A percentile compares a stretch with the other conserved stretches of the same genome.
Evolutionary conservation across 495 filamentous ascomycete genomes (phyloP).

Genomic region (Pseudevernia furfuracea): DNA sequence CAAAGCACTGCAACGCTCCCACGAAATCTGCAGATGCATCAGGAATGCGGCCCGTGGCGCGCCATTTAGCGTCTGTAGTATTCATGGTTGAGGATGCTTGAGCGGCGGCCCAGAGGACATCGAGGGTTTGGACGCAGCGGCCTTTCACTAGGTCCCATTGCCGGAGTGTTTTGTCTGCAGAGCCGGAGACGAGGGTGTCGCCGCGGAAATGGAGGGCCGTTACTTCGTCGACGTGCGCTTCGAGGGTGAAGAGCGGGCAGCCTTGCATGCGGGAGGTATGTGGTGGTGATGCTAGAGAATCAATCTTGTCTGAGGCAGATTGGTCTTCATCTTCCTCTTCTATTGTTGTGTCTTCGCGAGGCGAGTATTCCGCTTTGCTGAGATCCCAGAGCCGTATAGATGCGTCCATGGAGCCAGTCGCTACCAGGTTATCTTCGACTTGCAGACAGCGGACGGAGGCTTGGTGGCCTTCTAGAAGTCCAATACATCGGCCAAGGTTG

Average conservation of each 20-base stretch:
- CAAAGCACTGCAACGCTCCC: constrained; percentile 90
- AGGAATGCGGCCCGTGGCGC: constrained; percentile 47
- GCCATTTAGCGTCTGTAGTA: constrained; percentile 46
- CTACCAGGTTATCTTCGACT: constrained; percentile 90
- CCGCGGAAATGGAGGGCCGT: constrained; percentile 86
- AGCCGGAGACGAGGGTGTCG: constrained; percentile 87
- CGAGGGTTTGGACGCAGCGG: constrained; percentile 91
- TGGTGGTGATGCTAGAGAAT: constrained; percentile 47
- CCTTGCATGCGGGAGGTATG: constrained; percentile 72
- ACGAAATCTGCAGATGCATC: constrained; percentile 83
- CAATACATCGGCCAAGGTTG: constrained; percentile 83
- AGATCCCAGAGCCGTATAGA: constrained; percentile 95
- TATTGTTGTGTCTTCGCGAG: constrained; percentile 15
- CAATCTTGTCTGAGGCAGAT: constrained; percentile 49
- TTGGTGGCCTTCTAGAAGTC: constrained; percentile 84
- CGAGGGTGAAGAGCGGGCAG: constrained; percentile 76
- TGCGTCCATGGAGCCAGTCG: constrained; percentile 92
- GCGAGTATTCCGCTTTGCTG: constrained; percentile 51
- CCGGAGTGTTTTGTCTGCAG: constrained; percentile 90
- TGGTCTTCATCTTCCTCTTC: constrained; percentile 58
- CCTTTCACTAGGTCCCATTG: constrained; percentile 97
- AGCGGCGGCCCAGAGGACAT: constrained; percentile 97
- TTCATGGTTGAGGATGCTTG: constrained; percentile 68
- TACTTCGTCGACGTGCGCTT: constrained; percentile 88
- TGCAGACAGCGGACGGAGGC: constrained; percentile 90